Base-by-base conservation (phyloP, 108 stramenopile genomes). In the Asterionellopsis glacialis region DNA sequence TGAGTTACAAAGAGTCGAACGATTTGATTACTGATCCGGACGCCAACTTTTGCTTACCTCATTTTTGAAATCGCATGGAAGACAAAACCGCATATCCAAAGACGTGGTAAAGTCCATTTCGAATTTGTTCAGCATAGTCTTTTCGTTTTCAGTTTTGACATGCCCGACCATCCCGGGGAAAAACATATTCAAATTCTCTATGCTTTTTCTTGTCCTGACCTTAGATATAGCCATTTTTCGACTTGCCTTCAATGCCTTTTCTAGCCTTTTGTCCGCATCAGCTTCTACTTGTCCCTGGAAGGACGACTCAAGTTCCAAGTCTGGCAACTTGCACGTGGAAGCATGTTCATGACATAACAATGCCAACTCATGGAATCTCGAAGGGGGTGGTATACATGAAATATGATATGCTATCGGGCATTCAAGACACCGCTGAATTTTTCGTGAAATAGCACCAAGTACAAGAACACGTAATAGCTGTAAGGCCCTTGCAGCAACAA, bases 341-440 rank as follows among this genome's bases (percentile, higher is more conserved):
- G 89, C 57, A 64, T 96, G 96, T 42, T 92, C 85, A 45, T 84
- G 89, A 45, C 95, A 95, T 1, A 95, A 64, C 40, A 93, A 51
- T 24, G 87, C 89, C 40, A 92, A 64, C 59, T 93, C 90, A 64
- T 95, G 89, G 44, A 91, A 93, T 41, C 72, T 63, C 2, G 81
- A 66, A 25, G 58, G 58, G 7, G 94, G 94, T 12, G 93, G 88
- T 22, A 97, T 91, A 72, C 96, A 97, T 45, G 87, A 82, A 15
- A 88, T 48, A 59, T 97, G 96, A 61, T 83, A 97, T 2, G 91
- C 59, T 9, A 56, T 80, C 0, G 93, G 94, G 48, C 96, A 97
- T 50, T 90, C 75, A 24, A 88, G 57, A 65, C 96, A 95, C 15
- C 81, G 73, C 85, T 75, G 21, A 50, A n/a, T n/a, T n/a, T n/a